Evolutionary conservation across 129 eudicot species (phyloP), one percentile per base, ranked within the genome.

Genomic region (Kitagawia praeruptora): DNA sequence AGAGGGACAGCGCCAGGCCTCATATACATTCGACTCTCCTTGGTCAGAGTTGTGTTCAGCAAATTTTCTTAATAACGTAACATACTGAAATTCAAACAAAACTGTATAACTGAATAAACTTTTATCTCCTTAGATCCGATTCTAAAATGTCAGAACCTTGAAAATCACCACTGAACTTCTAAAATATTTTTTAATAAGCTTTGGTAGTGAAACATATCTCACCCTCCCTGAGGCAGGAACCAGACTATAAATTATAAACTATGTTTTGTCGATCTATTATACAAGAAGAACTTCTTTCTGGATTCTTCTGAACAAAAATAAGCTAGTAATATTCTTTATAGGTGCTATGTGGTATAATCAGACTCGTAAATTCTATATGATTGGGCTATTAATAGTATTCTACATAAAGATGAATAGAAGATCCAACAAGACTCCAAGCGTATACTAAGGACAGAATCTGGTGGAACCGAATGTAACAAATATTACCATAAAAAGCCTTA

Each of bases 1-100:
- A 64, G 81, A 82, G 89, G 79, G 76, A 78, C 42, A 64, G 80
- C 74, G 80, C 70, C 80, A 54, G 74, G 82, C 66, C 79, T 61
- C 74, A 61, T n/a, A 53, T 78, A 56, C 47, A 19, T 45, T 75
- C 77, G 14, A 76, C 75, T 83, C 71, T 74, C 77, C 75, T 82
- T 81, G 76, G 51, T 31, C 79, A 67, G 54, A 77, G 74, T 82
- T 80, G 81, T 77, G 75, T 47, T 67, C 69, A 86, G 56, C 70
- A 56, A 46, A 56, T 44, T 81, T 75, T 82, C 58, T 70, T 77
- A 70, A 28, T 40, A 41, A 51, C 44, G 27, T 53, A 41, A 23
- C 25, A 23, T 38, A 54, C 25, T 45, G 21, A 41, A 42, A 0
- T 45, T 45, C 39, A 45, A 44, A 74, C 47, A 12, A 40, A 73